phyloP scores from a whole-genome alignment of 768 basidiomycete genomes.

The Imleria badia region DNA sequence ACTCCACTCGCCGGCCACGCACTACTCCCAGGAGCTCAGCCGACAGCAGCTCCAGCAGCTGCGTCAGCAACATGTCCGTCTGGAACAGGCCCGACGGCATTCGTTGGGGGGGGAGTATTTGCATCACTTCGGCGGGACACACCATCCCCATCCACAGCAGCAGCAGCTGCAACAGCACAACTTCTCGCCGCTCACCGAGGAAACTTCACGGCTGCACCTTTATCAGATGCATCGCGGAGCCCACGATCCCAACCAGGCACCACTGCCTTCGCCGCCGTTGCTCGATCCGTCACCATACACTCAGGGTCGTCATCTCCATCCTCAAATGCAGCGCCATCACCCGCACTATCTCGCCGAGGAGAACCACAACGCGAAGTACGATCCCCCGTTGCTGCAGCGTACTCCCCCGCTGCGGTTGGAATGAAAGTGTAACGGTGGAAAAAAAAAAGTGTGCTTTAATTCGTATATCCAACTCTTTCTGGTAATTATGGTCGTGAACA shows the following conservation, averaged over 20 bases:
- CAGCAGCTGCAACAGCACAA: slow-evolving; percentile 29
- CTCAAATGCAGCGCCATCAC: slow-evolving; percentile 34
- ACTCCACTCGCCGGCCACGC: slow-evolving; percentile 30
- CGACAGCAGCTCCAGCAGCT: slow-evolving; percentile 43
- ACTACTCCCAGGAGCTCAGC: slow-evolving; percentile 51
- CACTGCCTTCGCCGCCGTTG: slow-evolving; percentile 33
- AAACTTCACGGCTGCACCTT: slow-evolving; percentile 31
- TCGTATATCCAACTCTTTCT: slow-evolving; percentile 25
- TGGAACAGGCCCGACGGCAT: slow-evolving; percentile 33
- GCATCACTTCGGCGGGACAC: slow-evolving; percentile 37
- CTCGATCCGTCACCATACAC: slow-evolving; percentile 33
- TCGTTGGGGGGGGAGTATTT: slow-evolving; percentile 39
- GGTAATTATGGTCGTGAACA: slow-evolving; percentile 29
- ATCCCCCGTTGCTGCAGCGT: slow-evolving; percentile 41
- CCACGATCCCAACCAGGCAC: slow-evolving; percentile 30
- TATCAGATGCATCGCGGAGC: slow-evolving; percentile 37
- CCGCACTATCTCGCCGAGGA: slow-evolving; percentile 37
- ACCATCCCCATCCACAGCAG: slow-evolving; percentile 29
- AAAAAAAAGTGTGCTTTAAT: slow-evolving; percentile 13
- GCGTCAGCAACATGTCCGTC: slow-evolving; percentile 36
- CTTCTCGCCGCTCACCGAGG: slow-evolving; percentile 29
- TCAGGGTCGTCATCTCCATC: slow-evolving; percentile 34
- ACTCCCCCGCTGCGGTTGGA: slow-evolving; percentile 49
- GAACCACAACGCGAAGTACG: slow-evolving; percentile 42
- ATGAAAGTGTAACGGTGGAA: slow-evolving; percentile 40